Evolutionary conservation across 768 basidiomycete genomes (phyloP).

Genomic region (Boletus rubroflammeus): DNA sequence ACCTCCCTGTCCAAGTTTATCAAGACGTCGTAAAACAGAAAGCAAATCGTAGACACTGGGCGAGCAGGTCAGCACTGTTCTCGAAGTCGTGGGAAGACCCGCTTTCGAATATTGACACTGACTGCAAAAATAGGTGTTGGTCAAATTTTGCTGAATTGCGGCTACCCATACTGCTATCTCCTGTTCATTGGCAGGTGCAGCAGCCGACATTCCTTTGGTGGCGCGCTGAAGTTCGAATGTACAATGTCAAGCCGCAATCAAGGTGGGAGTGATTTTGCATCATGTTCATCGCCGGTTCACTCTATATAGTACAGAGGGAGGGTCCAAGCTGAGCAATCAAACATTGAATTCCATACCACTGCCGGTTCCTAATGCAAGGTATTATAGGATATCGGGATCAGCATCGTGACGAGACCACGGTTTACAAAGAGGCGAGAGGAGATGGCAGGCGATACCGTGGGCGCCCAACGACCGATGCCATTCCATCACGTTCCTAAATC

Average conservation of each 20-base stretch:
- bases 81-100: not conserved
- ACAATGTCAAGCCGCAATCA: not conserved
- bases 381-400: not conserved
- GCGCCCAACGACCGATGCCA: not conserved
- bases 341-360: not conserved
- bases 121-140: not conserved
- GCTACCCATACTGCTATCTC: not conserved
- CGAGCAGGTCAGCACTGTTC: not conserved
- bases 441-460: not conserved
- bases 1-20: conserved; percentile 1
- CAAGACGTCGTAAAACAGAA: not conserved
- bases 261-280: not conserved
- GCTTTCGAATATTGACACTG: not conserved
- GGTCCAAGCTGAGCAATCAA: not conserved
- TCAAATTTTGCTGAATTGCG: not conserved
- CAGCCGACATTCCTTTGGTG: not conserved
- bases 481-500: not conserved
- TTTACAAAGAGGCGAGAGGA: too few relatives aligned
- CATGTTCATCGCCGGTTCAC: not conserved
- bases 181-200: not conserved
- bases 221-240: not conserved
- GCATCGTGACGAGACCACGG: not conserved
- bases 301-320: not conserved
- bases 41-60: not conserved
- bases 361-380: not conserved